These are phyloP conservation scores for Selaginella moellendorffii DNA, from an alignment of 75 land plant species.

Conservation along the genomic window DNA sequence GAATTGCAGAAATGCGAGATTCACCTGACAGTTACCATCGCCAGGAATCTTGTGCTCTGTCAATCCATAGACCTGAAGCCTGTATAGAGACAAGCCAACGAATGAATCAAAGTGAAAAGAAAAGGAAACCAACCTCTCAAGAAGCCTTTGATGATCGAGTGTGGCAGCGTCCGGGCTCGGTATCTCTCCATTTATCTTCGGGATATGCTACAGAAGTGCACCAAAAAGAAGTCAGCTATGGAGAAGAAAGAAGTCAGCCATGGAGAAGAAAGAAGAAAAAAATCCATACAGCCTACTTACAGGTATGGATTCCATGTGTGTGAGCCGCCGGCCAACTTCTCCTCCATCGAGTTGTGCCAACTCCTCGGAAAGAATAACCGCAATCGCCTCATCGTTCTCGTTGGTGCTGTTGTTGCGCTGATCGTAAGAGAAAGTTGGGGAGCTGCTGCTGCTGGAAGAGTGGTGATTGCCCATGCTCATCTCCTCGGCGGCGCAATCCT, in stretches of 20 bases:
- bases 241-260: slow-evolving; percentile 1
- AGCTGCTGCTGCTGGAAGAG: neutral
- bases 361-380: slow-evolving; percentile 37
- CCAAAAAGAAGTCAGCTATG: too few relatives aligned
- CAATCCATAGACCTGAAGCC: slow-evolving; percentile 49
- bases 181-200: slow-evolving; percentile 60
- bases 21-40: slow-evolving; percentile 94
- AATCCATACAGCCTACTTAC: slow-evolving; percentile 34
- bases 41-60: slow-evolving; percentile 66
- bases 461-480: neutral
- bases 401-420: too few relatives aligned
- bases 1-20: too few relatives aligned
- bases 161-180: slow-evolving; percentile 65
- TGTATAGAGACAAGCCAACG: slow-evolving; percentile 6
- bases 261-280: too few relatives aligned
- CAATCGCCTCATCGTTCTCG: slow-evolving; percentile 18
- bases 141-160: slow-evolving; percentile 60
- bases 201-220: slow-evolving; percentile 51
- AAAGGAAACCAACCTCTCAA: slow-evolving; percentile 39
- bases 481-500: neutral
- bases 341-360: slow-evolving; percentile 38
- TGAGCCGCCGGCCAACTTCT: slow-evolving; percentile 58
- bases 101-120: neutral
- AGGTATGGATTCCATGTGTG: slow-evolving; percentile 61
- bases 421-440: too few relatives aligned